Percentiles rank a stretch among this genome's conserved stretches.
phyloP scores from a whole-genome alignment of 495 filamentous ascomycete species.

The Stereocaulon alpinum region DNA sequence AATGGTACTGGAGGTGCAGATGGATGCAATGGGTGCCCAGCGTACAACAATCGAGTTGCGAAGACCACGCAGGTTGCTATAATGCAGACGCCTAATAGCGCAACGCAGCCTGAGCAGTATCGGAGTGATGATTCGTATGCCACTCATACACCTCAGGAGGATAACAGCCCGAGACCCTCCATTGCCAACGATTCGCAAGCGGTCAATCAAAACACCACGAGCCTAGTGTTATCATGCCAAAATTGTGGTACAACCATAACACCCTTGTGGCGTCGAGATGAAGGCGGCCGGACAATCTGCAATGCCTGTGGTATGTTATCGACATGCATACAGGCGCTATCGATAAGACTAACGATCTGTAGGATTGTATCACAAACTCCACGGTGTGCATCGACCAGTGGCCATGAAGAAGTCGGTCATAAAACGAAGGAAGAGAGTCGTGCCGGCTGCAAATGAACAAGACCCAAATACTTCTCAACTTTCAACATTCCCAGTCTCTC shows the following conservation, averaged over 20 bases:
- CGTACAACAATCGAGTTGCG: slow-evolving; percentile 91
- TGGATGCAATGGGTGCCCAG: slow-evolving; percentile 90
- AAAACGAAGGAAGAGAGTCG: slow-evolving; percentile 90
- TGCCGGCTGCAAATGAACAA: slow-evolving; percentile 61
- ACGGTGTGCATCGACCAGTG: slow-evolving; percentile 82
- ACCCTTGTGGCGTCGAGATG: slow-evolving; percentile 90
- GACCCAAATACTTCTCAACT: slow-evolving; percentile 17
- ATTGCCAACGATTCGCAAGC: slow-evolving; percentile 11
- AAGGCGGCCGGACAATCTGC: slow-evolving; percentile 92
- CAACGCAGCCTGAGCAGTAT: slow-evolving; percentile 8
- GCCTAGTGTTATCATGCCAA: slow-evolving; percentile 83
- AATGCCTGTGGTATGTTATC: slow-evolving; percentile 81
- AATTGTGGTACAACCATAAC: slow-evolving; percentile 97
- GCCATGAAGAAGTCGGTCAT: slow-evolving; percentile 97
- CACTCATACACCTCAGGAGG: slow-evolving; percentile 18
- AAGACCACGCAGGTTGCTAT: slow-evolving; percentile 66
- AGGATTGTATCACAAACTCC: slow-evolving; percentile 97
- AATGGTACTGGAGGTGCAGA: slow-evolving; percentile 96
- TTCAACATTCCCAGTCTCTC: slow-evolving; percentile 17
- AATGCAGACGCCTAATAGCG: slow-evolving; percentile 31
- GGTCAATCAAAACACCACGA: slow-evolving; percentile 36
- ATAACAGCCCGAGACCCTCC: slow-evolving; percentile 20
- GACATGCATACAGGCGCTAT: background rate
- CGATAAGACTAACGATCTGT: slow-evolving; percentile 23
- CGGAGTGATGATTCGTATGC: slow-evolving; percentile 14